A percentile compares a stretch with the other conserved stretches of the same genome.
These are phyloP conservation scores for Haplosporangium gracile DNA, from an alignment of 192 early-diverging fungal species.

Conservation along the genomic window DNA sequence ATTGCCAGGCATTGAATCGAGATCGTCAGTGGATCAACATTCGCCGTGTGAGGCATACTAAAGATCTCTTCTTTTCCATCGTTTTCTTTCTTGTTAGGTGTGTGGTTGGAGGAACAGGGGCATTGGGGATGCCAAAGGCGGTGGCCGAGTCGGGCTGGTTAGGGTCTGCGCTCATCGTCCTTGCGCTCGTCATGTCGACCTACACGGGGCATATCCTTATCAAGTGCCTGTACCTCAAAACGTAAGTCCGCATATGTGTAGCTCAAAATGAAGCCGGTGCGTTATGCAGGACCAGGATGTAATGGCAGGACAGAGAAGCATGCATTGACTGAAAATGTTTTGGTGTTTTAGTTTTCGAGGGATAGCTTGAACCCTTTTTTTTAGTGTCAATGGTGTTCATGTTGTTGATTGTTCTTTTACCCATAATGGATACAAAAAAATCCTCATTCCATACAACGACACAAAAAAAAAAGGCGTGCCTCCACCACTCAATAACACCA, in stretches of 20 bases:
- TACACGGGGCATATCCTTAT: conserved; percentile 70
- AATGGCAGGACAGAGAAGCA: too few species aligned
- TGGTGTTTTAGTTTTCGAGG: too few species aligned
- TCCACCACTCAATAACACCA: neutral
- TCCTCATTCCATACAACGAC: neutral
- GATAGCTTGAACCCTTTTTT: neutral
- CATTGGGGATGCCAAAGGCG: conserved; percentile 69
- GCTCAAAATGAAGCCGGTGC: neutral
- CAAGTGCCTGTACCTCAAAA: conserved; percentile 62
- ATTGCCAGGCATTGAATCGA: too few species aligned
- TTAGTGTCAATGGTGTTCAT: neutral
- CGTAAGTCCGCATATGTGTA: conserved; percentile 23
- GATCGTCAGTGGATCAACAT: too few species aligned
- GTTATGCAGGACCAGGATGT: neutral
- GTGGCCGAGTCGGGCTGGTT: conserved; percentile 70
- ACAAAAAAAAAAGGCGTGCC: neutral
- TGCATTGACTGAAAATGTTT: too few species aligned
- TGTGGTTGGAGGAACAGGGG: conserved; percentile 70
- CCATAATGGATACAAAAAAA: neutral
- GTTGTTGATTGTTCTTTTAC: neutral
- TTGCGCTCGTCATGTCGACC: conserved; percentile 64
- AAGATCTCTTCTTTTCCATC: too few species aligned
- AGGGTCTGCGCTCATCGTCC: conserved; percentile 57
- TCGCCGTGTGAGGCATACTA: too few species aligned
- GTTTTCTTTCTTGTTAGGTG: conserved; percentile 43